Base-by-base conservation (phyloP, 2,329 filamentous ascomycete species). In the Alternaria arborescens region DNA sequence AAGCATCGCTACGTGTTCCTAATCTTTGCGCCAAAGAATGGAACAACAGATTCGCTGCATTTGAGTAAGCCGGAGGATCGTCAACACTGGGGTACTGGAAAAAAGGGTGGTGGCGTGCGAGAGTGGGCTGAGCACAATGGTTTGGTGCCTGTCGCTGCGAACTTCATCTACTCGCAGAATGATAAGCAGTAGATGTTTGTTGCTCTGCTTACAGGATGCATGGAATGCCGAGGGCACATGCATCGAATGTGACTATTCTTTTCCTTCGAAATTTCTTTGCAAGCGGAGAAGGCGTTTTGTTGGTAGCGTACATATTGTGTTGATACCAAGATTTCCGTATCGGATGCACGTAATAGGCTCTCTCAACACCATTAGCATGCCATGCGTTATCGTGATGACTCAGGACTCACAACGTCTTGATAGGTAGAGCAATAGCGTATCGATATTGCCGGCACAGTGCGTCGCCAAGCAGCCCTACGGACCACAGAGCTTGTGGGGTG, bases 1-100 rank as follows among this genome's bases (percentile, higher is more conserved):
- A 82, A 83, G 67, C 86, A 88, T 67, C 79, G 86, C 54, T 88
- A 88, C 70, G 83, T 88, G 4, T 86, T 87, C 63, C 75, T 86
- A 5, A 78, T 84, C 7, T 77, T 87, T 58, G 81, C 72, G 65
- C 81, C 77, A 14, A 71, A 61, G 58, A 84, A 84, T 55, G 78
- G 80, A 8, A 83, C 82, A 8, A 79, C 70, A 12, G 76, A 79
- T 55, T 65, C 68, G 20, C 55, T 83, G 51, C 69, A 81, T 61
- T 65, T 86, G 60, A 81, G 72, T 16, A 79, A 74, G 60, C 86
- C 86, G 0, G 73, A 76, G 51, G 79, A 83, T n/a, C 74, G 85
- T 36, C 78, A 83, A 72, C 82, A 86, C 70, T 88, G 86, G 86
- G 86, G 86, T 0, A 84, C 81, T 61, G 83, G 80, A 0, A 76